Conservation (phyloP, 2,329 filamentous ascomycete genomes). For the Verticillium alfalfae region DNA sequence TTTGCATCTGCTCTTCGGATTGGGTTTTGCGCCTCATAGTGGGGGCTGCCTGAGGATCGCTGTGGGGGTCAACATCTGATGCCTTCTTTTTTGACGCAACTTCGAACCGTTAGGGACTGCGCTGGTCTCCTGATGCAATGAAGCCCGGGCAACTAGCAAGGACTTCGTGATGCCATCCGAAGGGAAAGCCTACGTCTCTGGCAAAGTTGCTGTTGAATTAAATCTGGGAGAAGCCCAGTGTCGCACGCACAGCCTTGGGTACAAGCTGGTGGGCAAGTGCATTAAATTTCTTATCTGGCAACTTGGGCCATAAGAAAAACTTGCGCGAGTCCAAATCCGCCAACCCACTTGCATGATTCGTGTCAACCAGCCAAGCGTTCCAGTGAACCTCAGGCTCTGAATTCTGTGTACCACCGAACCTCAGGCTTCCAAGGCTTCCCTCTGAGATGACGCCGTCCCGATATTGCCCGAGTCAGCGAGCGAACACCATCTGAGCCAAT, state of each 20-base stretch:
- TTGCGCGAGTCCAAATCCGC: not conserved
- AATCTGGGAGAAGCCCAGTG: no score
- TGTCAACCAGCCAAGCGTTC: constrained; percentile 1
- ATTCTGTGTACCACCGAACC: not conserved
- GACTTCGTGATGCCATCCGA: no score
- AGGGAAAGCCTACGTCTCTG: no score
- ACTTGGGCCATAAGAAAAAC: not conserved
- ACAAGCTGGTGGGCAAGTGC: not conserved
- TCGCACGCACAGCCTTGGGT: not conserved
- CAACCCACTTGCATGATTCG: constrained; percentile 2
- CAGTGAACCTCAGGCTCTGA: constrained; percentile 7
- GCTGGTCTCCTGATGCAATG: no score
- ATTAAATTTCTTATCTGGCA: not conserved
- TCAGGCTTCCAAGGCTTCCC: constrained; percentile 6
- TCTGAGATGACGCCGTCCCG: not conserved
- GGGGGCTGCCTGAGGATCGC: constrained; percentile 6
- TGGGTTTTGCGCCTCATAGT: constrained; percentile 9
- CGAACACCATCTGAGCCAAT: not conserved
- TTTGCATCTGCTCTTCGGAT: constrained; percentile 7
- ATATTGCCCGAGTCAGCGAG: constrained; percentile 1
- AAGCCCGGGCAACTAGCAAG: no score
- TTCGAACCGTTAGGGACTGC: not conserved
- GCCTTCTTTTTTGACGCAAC: not conserved
- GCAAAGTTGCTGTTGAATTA: not conserved
- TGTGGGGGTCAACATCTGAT: constrained; percentile 11